phyloP scores from a whole-genome alignment of 306 rosid genomes.

The Amphicarpaea edgeworthii region DNA sequence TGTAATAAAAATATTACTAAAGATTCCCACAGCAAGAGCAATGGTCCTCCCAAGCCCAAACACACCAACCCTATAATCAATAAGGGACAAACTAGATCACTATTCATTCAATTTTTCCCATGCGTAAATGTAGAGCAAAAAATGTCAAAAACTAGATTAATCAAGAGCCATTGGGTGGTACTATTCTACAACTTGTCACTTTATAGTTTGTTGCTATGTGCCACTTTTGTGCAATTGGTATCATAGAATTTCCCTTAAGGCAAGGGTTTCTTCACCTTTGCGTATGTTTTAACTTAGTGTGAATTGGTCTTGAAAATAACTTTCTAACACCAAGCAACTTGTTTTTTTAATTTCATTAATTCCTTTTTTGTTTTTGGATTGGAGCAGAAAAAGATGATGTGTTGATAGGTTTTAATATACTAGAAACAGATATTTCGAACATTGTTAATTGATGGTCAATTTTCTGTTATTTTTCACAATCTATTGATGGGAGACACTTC shows the following conservation, averaged over 20 bases:
- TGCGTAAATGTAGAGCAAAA: constrained; percentile 23
- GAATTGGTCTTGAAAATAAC: not conserved
- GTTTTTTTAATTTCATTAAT: not conserved
- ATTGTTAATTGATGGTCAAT: not conserved
- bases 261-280: not conserved
- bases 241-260: not conserved
- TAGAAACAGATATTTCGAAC: not conserved
- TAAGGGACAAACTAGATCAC: constrained; percentile 28
- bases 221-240: constrained; percentile 3
- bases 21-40: constrained; percentile 27
- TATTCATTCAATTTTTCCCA: constrained; percentile 31
- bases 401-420: not conserved
- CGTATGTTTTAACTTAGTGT: not conserved
- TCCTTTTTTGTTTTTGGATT: not conserved
- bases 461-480: not conserved
- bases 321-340: not conserved
- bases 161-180: constrained; percentile 1
- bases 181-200: constrained; percentile 32
- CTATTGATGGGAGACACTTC: not conserved
- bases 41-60: constrained; percentile 36
- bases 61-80: constrained; percentile 5
- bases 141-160: constrained; percentile 20
- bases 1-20: not conserved
- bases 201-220: not conserved
- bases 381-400: not conserved